Conservation (phyloP, 192 early-diverging fungal species). For the Phlyctochytrium planicorne region DNA sequence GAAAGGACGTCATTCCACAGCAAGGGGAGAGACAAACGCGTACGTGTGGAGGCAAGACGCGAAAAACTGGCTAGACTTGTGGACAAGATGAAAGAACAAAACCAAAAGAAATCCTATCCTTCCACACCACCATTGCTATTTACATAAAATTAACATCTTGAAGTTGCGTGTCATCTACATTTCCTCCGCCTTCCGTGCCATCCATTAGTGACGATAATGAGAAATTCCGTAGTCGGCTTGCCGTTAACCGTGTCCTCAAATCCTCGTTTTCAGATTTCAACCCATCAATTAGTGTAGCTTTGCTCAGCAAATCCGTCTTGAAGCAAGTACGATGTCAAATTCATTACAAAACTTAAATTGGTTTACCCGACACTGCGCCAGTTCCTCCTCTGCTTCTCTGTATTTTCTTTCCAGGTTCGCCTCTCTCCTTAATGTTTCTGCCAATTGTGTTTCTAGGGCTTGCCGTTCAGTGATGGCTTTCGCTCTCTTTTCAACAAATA, state of each 20-base stretch:
- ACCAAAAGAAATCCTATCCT: too few relatives aligned
- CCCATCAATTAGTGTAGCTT: neutral
- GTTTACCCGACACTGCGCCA: neutral
- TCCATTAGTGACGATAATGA: neutral
- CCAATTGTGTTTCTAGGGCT: neutral
- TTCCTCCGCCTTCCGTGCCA: neutral
- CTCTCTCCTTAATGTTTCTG: neutral
- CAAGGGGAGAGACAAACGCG: too few relatives aligned
- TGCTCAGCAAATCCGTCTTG: neutral
- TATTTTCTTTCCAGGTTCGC: neutral
- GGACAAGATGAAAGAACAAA: too few relatives aligned
- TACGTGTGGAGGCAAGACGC: too few relatives aligned
- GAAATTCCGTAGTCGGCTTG: neutral
- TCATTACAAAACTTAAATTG: too few relatives aligned
- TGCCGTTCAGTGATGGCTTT: neutral
- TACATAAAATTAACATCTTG: neutral
- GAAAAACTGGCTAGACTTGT: too few relatives aligned
- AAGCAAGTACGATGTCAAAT: neutral
- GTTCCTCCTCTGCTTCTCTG: neutral
- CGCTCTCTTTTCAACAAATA: neutral
- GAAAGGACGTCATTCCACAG: too few relatives aligned
- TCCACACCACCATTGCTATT: too few relatives aligned
- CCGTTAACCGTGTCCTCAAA: neutral
- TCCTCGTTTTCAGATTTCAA: neutral
- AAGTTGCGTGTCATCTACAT: neutral